A percentile compares a stretch with the other conserved stretches of the same genome.
These are phyloP conservation scores for Hericium alpestre DNA, from an alignment of 768 basidiomycete genomes.

Conservation along the genomic window DNA sequence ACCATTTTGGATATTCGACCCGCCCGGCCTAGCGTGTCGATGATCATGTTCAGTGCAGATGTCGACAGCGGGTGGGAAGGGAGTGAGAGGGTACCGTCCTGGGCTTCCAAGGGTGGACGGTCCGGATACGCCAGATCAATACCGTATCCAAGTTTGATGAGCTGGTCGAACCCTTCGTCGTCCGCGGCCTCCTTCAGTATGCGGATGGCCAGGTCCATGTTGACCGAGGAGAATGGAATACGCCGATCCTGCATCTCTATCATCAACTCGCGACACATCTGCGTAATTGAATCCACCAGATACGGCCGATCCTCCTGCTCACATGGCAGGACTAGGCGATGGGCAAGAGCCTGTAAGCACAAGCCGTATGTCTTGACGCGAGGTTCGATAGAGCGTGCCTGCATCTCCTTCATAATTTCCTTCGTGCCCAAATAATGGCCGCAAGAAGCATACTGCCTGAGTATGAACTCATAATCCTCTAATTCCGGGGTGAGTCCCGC, in stretches of 20 bases:
- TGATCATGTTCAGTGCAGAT: slow-evolving; percentile 57
- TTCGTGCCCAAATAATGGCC: slow-evolving; percentile 57
- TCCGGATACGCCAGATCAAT: slow-evolving; percentile 73
- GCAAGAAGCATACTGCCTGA: slow-evolving; percentile 65
- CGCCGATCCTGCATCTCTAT: slow-evolving; percentile 42
- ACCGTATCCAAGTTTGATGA: slow-evolving; percentile 63
- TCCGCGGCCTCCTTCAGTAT: slow-evolving; percentile 60
- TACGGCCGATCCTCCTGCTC: slow-evolving; percentile 23
- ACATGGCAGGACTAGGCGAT: slow-evolving; percentile 54
- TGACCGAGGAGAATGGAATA: slow-evolving; percentile 44
- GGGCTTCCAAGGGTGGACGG: slow-evolving; percentile 40
- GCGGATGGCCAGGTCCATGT: slow-evolving; percentile 57
- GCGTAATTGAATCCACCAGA: slow-evolving; percentile 33
- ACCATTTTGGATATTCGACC: slow-evolving; percentile 58
- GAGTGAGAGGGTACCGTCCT: slow-evolving; percentile 30
- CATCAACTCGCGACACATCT: slow-evolving; percentile 40
- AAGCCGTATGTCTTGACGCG: slow-evolving; percentile 47
- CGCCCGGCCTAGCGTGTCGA: slow-evolving; percentile 57
- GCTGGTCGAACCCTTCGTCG: slow-evolving; percentile 39
- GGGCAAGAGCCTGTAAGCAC: slow-evolving; percentile 59
- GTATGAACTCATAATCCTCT: slow-evolving; percentile 66
- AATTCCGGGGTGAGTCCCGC: slow-evolving; percentile 33
- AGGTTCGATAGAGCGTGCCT: slow-evolving; percentile 32
- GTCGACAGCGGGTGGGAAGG: slow-evolving; percentile 29
- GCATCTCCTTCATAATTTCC: slow-evolving; percentile 53